Conservation (phyloP, 2,329 filamentous ascomycete genomes). For the Nemania sp. region DNA sequence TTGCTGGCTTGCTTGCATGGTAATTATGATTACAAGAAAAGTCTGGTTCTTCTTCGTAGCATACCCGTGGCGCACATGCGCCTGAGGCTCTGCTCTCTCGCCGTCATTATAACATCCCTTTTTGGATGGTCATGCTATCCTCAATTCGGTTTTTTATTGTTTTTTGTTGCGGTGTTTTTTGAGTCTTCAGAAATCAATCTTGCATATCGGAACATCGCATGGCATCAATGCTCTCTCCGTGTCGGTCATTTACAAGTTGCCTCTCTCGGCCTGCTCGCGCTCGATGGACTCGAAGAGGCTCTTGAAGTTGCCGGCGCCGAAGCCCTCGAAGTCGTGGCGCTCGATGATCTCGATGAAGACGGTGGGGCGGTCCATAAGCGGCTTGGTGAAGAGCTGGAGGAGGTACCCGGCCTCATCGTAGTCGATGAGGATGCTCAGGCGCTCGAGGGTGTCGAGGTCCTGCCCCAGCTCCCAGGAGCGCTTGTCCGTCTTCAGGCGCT, state of each 20-base stretch:
- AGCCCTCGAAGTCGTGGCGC: slow-evolving; percentile 85
- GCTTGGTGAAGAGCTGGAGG: slow-evolving; percentile 77
- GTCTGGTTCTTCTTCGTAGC: not conserved
- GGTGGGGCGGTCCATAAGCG: slow-evolving; percentile 89
- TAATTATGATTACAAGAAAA: slow-evolving; percentile 8
- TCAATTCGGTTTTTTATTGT: too few relatives aligned
- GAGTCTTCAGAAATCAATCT: too few relatives aligned
- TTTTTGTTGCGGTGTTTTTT: too few relatives aligned
- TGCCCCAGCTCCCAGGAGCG: slow-evolving; percentile 70
- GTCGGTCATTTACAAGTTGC: slow-evolving; percentile 73
- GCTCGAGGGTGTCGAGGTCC: slow-evolving; percentile 75
- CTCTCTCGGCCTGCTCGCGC: slow-evolving; percentile 82
- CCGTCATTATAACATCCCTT: not conserved
- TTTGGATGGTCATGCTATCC: not conserved
- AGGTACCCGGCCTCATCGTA: slow-evolving; percentile 93
- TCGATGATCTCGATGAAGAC: slow-evolving; percentile 98
- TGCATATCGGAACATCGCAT: not conserved
- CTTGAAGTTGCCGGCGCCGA: slow-evolving; percentile 95
- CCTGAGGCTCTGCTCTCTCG: too few relatives aligned
- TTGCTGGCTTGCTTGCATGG: too few relatives aligned
- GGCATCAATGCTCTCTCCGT: too few relatives aligned
- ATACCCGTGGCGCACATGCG: not conserved
- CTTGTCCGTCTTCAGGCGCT: slow-evolving; percentile 68
- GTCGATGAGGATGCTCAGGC: slow-evolving; percentile 87
- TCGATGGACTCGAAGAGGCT: slow-evolving; percentile 94